A percentile compares a stretch with the other conserved stretches of the same genome.
Evolutionary conservation across 208 protist species (phyloP).

Genomic region (Leishmania gerbilli): DNA sequence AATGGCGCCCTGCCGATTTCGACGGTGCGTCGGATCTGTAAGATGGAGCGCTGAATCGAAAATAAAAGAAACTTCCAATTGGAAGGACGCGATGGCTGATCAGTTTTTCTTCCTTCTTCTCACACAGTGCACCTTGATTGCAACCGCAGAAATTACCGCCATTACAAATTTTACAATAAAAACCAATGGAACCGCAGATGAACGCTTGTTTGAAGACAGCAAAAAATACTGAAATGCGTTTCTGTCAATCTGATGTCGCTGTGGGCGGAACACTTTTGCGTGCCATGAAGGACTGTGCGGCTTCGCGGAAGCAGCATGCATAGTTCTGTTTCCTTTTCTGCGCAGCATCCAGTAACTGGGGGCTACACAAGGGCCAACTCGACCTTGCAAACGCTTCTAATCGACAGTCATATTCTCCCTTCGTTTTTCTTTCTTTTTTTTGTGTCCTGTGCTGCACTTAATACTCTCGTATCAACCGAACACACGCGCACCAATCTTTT

Average conservation of each 20-base stretch:
- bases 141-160: background rate
- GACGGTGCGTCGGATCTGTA: background rate
- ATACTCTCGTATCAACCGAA: background rate
- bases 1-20: background rate
- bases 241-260: background rate
- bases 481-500: background rate
- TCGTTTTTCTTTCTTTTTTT: background rate
- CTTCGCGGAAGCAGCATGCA: background rate
- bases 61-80: background rate
- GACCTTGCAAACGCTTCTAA: background rate
- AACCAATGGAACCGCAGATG: background rate
- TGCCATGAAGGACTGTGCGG: background rate
- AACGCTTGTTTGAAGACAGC: background rate
- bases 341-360: background rate
- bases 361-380: background rate
- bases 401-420: background rate
- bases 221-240: background rate
- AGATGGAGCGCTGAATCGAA: background rate
- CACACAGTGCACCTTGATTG: background rate
- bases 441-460: background rate
- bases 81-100: background rate
- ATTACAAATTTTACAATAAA: too few relatives aligned
- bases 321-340: slow-evolving; percentile 6
- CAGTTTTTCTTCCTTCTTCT: background rate
- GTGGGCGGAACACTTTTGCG: background rate